A percentile compares a stretch with the other conserved stretches of the same genome.
Conservation (phyloP, 331 rosid genomes). For the Rhamnella rubrinervis region DNA sequence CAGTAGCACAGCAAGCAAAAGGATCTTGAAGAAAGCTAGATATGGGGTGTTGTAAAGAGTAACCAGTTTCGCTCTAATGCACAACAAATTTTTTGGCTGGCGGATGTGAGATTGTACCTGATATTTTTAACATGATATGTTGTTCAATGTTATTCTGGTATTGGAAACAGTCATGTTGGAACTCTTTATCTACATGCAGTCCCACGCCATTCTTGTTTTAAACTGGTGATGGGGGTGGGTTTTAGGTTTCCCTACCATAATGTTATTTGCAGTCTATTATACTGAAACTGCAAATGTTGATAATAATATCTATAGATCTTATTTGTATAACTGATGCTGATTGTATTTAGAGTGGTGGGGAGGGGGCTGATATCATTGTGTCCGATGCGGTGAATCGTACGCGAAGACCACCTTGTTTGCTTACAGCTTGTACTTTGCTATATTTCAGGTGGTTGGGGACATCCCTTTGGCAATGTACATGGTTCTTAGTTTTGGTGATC, state of each 20-base stretch:
- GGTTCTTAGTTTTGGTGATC: too few relatives aligned
- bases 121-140: conserved; percentile 21
- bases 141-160: conserved; percentile 31
- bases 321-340: too few relatives aligned
- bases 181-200: conserved; percentile 28
- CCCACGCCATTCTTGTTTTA: conserved; percentile 51
- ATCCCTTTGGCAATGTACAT: too few relatives aligned
- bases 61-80: conserved; percentile 17
- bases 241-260: conserved; percentile 12
- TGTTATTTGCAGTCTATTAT: conserved; percentile 25
- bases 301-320: neutral
- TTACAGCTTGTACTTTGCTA: too few relatives aligned
- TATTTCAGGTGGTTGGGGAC: too few relatives aligned
- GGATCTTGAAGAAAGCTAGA: conserved; percentile 28
- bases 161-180: conserved; percentile 28
- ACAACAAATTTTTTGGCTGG: conserved; percentile 12
- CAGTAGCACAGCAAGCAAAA: conserved; percentile 22
- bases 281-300: conserved; percentile 31
- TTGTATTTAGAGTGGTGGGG: too few relatives aligned
- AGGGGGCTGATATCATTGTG: too few relatives aligned
- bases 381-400: too few relatives aligned
- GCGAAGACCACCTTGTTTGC: too few relatives aligned
- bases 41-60: conserved; percentile 12
- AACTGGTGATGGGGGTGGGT: conserved; percentile 40
- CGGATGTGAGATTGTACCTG: conserved; percentile 27